Conservation (phyloP, 192 early-diverging fungal genomes). For the Coemansia sp. region DNA sequence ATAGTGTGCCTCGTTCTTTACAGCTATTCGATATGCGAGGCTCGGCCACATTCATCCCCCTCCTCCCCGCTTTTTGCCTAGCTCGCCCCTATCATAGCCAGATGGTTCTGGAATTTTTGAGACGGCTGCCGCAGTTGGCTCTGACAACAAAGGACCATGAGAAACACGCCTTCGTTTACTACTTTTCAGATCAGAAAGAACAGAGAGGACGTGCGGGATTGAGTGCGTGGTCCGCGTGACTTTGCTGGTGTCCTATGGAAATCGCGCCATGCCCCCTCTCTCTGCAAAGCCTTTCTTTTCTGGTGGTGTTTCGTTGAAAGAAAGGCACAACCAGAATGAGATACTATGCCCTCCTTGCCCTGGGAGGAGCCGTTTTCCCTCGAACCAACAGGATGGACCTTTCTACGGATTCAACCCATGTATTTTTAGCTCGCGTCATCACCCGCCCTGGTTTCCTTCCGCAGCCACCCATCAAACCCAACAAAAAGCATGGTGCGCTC, state of each 20-base stretch:
- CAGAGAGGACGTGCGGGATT: neutral
- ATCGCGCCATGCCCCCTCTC: neutral
- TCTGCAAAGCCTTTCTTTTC: neutral
- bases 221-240: neutral
- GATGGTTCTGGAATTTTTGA: neutral
- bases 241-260: neutral
- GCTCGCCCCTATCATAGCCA: neutral
- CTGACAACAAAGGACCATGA: too few species aligned
- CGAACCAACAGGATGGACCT: too few species aligned
- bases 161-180: too few species aligned
- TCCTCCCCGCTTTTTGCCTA: neutral
- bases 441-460: neutral
- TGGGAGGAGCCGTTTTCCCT: too few species aligned
- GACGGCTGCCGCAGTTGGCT: neutral
- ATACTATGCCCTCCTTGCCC: too few species aligned
- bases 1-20: neutral
- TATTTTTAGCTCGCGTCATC: neutral
- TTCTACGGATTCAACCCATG: too few species aligned
- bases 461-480: neutral
- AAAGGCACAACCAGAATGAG: too few species aligned
- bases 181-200: neutral
- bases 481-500: neutral
- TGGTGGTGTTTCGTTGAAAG: too few species aligned
- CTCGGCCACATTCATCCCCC: constrained; percentile 1
- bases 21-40: neutral